Percentiles rank a stretch among this genome's conserved stretches.
phyloP scores from a whole-genome alignment of 805 yeast genomes.

The Wickerhamomyces canadensis region DNA sequence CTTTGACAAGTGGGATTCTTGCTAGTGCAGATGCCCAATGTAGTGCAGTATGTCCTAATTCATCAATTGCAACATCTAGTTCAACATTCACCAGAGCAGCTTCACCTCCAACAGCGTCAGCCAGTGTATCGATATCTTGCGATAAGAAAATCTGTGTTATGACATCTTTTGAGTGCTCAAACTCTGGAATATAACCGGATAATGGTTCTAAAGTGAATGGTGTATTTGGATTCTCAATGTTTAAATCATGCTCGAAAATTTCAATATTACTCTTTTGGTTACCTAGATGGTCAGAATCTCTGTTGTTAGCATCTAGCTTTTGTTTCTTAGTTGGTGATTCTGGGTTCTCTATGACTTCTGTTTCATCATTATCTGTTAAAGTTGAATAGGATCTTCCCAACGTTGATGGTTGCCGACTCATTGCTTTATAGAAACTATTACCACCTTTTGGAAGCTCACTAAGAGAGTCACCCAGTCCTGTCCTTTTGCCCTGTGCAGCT shows the following conservation, averaged over 20 bases:
- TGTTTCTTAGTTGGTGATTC: slow-evolving; percentile 36
- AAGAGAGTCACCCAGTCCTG: slow-evolving; percentile 7
- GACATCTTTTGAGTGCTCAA: slow-evolving; percentile 35
- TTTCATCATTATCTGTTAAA: slow-evolving; percentile 29
- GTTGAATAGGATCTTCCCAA: slow-evolving; percentile 24
- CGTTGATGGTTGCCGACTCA: slow-evolving; percentile 20
- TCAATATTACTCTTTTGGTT: no score
- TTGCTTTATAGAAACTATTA: slow-evolving; percentile 11
- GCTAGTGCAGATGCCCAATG: slow-evolving; percentile 97
- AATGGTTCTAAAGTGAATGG: slow-evolving; percentile 48
- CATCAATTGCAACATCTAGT: slow-evolving; percentile 86
- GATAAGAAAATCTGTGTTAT: slow-evolving; percentile 49
- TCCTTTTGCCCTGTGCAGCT: slow-evolving; percentile 30
- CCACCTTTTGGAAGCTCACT: slow-evolving; percentile 5
- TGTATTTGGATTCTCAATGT: slow-evolving; percentile 35
- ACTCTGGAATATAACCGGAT: slow-evolving; percentile 23
- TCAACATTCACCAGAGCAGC: slow-evolving; percentile 33
- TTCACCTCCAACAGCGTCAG: slow-evolving; percentile 27
- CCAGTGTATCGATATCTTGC: slow-evolving; percentile 28
- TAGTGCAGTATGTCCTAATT: slow-evolving; percentile 85
- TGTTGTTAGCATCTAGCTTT: slow-evolving; percentile 9
- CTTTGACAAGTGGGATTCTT: slow-evolving; percentile 59
- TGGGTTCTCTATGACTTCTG: slow-evolving; percentile 6
- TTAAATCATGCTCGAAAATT: slow-evolving; percentile 32
- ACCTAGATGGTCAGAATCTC: no score